Percentiles rank a stretch among this genome's conserved stretches.
These are phyloP conservation scores for Gymnopilus junonius DNA, from an alignment of 768 basidiomycete genomes.

Conservation along the genomic window DNA sequence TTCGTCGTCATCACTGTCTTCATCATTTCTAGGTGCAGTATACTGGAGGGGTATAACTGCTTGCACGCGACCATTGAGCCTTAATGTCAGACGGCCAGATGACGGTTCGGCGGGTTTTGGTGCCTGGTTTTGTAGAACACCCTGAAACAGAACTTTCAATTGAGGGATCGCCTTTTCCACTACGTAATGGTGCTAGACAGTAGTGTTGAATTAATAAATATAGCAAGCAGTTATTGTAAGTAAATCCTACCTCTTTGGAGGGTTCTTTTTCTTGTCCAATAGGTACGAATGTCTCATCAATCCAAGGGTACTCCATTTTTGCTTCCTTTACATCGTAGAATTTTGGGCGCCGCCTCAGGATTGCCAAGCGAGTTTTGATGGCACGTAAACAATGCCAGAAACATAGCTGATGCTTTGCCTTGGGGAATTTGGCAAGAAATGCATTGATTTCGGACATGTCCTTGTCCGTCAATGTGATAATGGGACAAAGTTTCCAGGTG, in stretches of 20 bases:
- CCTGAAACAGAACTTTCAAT: background rate
- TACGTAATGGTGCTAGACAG: background rate
- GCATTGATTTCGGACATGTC: conserved; percentile 34
- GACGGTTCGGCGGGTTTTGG: background rate
- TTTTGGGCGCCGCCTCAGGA: conserved; percentile 25
- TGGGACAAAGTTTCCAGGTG: conserved; percentile 22
- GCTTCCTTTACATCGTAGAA: conserved; percentile 32
- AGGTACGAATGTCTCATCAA: conserved; percentile 30
- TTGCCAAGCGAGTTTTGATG: conserved; percentile 30
- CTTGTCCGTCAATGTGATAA: conserved; percentile 38
- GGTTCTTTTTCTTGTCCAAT: conserved; percentile 18
- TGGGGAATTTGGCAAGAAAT: conserved; percentile 24
- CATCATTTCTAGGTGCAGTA: conserved; percentile 3
- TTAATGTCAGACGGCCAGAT: background rate
- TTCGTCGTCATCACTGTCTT: conserved; percentile 22
- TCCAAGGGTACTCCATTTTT: conserved; percentile 26
- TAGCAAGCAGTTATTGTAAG: background rate
- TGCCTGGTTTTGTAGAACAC: background rate
- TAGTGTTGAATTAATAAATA: background rate
- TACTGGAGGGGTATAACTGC: background rate
- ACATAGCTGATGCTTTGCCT: conserved; percentile 40
- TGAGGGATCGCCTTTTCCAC: background rate
- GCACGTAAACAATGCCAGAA: conserved; percentile 39
- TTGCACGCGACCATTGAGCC: background rate
- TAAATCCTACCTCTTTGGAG: background rate